Conservation (phyloP, 2,329 filamentous ascomycete species). For the Calonectria pteridis region DNA sequence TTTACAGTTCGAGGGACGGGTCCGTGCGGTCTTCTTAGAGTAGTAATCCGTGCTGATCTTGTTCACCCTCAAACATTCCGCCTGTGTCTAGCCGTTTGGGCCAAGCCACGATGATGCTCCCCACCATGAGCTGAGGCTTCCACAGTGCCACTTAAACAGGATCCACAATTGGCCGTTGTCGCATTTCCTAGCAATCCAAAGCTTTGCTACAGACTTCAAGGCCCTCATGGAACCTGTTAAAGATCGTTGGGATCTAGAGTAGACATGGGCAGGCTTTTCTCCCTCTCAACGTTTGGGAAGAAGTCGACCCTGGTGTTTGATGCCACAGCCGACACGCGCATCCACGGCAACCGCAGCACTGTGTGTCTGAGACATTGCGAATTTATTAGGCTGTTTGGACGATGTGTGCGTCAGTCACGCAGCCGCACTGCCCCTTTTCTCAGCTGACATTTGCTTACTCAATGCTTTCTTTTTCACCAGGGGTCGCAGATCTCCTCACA, state of each 20-base stretch:
- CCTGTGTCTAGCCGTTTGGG: not conserved
- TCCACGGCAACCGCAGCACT: not conserved
- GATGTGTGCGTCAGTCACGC: not conserved
- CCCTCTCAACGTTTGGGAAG: not conserved
- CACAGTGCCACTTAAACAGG: not conserved
- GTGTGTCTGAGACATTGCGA: not conserved
- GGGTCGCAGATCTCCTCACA: not conserved
- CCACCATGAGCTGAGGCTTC: not conserved
- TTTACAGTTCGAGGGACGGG: not conserved
- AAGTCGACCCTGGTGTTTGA: not conserved
- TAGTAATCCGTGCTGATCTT: not conserved
- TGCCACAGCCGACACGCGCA: not conserved
- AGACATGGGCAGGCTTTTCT: not conserved
- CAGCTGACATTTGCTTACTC: not conserved
- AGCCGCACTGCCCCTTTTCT: not conserved
- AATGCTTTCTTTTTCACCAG: not conserved
- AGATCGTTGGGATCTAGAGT: not conserved
- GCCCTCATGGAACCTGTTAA: not conserved
- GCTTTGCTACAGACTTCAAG: not conserved
- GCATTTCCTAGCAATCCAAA: not conserved
- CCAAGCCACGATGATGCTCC: not conserved
- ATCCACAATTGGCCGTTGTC: not conserved
- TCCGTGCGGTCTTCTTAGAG: not conserved
- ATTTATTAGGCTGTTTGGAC: not conserved
- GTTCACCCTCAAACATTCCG: not conserved